These are phyloP conservation scores for Vitis hybrid DNA, from an alignment of 177 flowering plant species.

Conservation along the genomic window DNA sequence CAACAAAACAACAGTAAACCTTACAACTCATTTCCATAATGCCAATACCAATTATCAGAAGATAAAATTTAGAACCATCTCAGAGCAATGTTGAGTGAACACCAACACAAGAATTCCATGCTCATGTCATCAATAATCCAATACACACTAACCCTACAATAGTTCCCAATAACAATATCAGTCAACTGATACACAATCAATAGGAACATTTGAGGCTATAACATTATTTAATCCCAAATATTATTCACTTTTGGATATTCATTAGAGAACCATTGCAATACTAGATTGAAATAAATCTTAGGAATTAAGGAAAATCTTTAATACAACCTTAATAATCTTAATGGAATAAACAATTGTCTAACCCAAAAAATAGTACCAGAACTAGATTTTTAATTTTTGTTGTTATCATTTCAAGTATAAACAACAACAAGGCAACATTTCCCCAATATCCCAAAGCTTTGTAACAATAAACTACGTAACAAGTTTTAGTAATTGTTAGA, in stretches of 20 bases:
- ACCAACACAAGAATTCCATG: conserved; percentile 36
- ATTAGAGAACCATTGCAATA: background rate
- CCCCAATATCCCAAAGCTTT: no score
- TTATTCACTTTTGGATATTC: conserved; percentile 12
- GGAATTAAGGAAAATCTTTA: conserved; percentile 11
- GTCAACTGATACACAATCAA: conserved; percentile 22
- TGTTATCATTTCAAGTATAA: no score
- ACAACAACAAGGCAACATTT: no score
- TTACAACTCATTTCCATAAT: conserved; percentile 13
- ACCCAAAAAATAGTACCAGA: background rate
- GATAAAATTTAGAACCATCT: conserved; percentile 32
- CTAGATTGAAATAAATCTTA: conserved; percentile 1
- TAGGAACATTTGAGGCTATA: conserved; percentile 15
- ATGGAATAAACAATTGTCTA: background rate
- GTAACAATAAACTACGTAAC: no score
- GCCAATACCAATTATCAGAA: conserved; percentile 19
- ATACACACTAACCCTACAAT: conserved; percentile 50
- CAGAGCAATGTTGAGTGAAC: conserved; percentile 37
- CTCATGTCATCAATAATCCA: conserved; percentile 37
- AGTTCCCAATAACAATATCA: conserved; percentile 39
- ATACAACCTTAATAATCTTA: conserved; percentile 5
- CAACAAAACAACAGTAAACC: conserved; percentile 2
- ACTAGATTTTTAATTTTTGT: no score
- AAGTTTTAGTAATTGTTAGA: no score
- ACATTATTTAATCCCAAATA: conserved; percentile 22